Evolutionary conservation across 2,329 filamentous ascomycete species (phyloP), one percentile per base, ranked within the genome.

Genomic region (Microcyclospora pomicola): DNA sequence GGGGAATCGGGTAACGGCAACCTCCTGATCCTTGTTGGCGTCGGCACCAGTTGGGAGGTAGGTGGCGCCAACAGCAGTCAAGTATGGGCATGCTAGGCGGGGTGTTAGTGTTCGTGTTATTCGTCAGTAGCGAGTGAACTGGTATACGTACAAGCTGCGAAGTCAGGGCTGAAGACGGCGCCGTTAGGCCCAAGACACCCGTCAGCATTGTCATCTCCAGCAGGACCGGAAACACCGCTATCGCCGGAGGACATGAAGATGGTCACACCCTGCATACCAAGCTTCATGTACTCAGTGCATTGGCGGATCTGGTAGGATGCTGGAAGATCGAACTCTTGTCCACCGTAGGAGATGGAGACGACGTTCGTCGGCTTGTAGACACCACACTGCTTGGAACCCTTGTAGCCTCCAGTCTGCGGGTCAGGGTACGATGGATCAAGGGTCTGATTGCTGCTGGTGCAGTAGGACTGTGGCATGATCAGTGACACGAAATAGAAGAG

Each of bases 301-400:
- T 62, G 58, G 2, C 59, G 52, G 42, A 64, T 59, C 42, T 70
- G 66, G 54, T 76, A 76, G 44, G 55, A 59, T 3, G 61, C 52
- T 0, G 72, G 72, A 19, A 73, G 59, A 19, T 67, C 65, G 67
- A 66, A 35, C 53, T 76, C 71, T 27, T 64, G 60, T 28, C 66
- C 67, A 33, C 68, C 69, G 50, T 76, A 77, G 4, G 68, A 73
- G 47, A 75, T 68, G 27, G 65, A 69, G 41, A 76, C 64, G 2
- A 73, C 70, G 40, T 72, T 69, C 6, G 69, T 69, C 2, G 69
- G 65, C 44, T 64, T 59, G 55, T 64, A 71, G 11, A 59, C 58
- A 5, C 66, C 66, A 40, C 66, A 67, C 34, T 62, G 56, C 10
- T 61, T 46, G 2, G 50, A 44, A 13, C 67, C 67, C 36, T 65